These are phyloP conservation scores for Isabelozyma gotoi DNA, from an alignment of 805 yeast species.

Conservation along the genomic window DNA sequence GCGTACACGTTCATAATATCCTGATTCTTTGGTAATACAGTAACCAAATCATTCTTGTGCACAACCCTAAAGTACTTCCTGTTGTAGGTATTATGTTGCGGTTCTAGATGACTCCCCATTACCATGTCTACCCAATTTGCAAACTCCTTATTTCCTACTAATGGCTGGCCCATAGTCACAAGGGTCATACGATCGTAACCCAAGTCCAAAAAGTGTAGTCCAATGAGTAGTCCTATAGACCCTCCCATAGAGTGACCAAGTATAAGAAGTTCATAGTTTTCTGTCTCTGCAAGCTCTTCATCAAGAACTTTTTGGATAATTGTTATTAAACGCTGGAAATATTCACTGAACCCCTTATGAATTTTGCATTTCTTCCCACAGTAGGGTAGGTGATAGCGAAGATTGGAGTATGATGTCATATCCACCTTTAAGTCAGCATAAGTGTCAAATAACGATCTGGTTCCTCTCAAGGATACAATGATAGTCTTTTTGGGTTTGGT, in stretches of 20 bases:
- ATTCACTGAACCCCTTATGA: slow-evolving; percentile 36
- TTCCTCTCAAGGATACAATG: slow-evolving; percentile 40
- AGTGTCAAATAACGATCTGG: slow-evolving; percentile 40
- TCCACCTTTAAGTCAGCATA: slow-evolving; percentile 38
- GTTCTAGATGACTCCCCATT: slow-evolving; percentile 24
- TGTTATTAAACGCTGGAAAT: slow-evolving; percentile 26
- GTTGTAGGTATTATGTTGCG: slow-evolving; percentile 16
- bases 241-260: slow-evolving; percentile 43
- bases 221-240: slow-evolving; percentile 36
- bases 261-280: slow-evolving; percentile 20
- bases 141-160: slow-evolving; percentile 40
- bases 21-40: slow-evolving; percentile 28
- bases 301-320: slow-evolving; percentile 23
- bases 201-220: slow-evolving; percentile 33
- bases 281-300: slow-evolving; percentile 12
- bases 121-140: slow-evolving; percentile 34
- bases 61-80: slow-evolving; percentile 23
- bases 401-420: slow-evolving; percentile 27
- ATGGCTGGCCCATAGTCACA: slow-evolving; percentile 47
- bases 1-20: slow-evolving; percentile 19
- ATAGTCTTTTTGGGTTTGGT: slow-evolving; percentile 22
- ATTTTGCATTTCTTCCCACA: slow-evolving; percentile 37
- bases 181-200: slow-evolving; percentile 30
- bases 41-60: slow-evolving; percentile 23
- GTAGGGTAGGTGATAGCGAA: slow-evolving; percentile 16